A percentile compares a stretch with the other conserved stretches of the same genome.
These are phyloP conservation scores for Prunus armeniaca DNA, from an alignment of 306 rosid species.

Conservation along the genomic window DNA sequence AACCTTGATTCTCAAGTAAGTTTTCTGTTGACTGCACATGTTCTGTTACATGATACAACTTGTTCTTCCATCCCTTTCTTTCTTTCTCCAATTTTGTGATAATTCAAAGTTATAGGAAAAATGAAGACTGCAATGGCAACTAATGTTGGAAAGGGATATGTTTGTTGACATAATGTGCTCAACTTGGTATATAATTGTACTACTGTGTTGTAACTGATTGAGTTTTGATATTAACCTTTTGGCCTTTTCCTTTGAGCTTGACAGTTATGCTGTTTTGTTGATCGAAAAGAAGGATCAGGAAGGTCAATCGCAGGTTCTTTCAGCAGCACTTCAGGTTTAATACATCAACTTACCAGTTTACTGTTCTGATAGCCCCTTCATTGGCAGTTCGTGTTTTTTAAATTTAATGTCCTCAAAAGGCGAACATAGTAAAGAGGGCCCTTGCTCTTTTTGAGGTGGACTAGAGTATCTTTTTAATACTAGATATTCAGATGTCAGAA, in stretches of 20 bases:
- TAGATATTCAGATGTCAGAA: neutral
- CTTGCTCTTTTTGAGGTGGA: neutral
- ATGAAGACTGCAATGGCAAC: neutral
- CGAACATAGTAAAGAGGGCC: neutral
- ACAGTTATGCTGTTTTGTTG: slow-evolving; percentile 76
- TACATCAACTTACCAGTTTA: slow-evolving; percentile 10
- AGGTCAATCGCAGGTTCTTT: slow-evolving; percentile 93
- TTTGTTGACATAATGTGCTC: neutral
- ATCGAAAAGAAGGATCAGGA: slow-evolving; percentile 78
- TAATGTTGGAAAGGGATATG: neutral
- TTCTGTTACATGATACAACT: neutral
- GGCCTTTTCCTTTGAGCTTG: slow-evolving; percentile 29
- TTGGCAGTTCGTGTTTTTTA: neutral
- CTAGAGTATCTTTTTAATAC: neutral
- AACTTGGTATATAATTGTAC: neutral
- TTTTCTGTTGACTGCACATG: neutral
- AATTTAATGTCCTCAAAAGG: neutral
- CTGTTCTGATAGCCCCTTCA: neutral
- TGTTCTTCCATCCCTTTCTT: neutral
- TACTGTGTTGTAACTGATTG: neutral
- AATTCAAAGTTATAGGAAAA: neutral
- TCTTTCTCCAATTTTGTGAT: neutral
- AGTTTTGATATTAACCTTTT: slow-evolving; percentile 7
- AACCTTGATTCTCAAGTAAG: slow-evolving; percentile 92
- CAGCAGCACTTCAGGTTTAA: slow-evolving; percentile 88